These are phyloP conservation scores for Blastocystis sp. DNA, from an alignment of 352 stramenopile species.

Conservation along the genomic window DNA sequence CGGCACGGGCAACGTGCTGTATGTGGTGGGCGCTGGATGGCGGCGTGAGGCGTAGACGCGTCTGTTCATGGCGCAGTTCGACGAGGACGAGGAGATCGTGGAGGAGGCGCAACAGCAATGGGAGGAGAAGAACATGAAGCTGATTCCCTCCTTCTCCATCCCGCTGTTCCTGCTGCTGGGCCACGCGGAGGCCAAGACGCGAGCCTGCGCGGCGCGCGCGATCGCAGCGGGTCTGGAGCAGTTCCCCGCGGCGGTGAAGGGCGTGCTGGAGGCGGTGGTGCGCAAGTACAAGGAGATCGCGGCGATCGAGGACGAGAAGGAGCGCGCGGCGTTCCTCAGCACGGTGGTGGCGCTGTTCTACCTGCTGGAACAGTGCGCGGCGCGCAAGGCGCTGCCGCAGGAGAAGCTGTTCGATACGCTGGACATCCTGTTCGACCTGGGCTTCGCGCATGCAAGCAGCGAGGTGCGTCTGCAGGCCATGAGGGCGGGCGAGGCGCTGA, in stretches of 20 bases:
- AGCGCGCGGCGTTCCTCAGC: neutral
- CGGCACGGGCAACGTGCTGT: slow-evolving; percentile 14
- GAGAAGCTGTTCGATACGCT: slow-evolving; percentile 39
- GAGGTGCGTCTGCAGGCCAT: slow-evolving; percentile 59
- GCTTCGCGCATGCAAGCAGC: slow-evolving; percentile 27
- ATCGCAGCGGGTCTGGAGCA: slow-evolving; percentile 80
- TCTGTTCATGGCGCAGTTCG: slow-evolving; percentile 69
- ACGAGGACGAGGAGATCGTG: slow-evolving; percentile 69
- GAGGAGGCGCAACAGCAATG: slow-evolving; percentile 62
- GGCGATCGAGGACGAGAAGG: slow-evolving; percentile 77
- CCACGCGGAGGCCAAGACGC: slow-evolving; percentile 79
- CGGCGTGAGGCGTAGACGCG: slow-evolving; percentile 10
- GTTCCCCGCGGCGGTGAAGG: slow-evolving; percentile 77
- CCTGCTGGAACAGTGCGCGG: slow-evolving; percentile 67
- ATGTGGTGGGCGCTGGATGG: slow-evolving; percentile 11
- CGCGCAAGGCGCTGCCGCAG: slow-evolving; percentile 19
- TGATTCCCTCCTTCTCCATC: slow-evolving; percentile 41
- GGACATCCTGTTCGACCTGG: slow-evolving; percentile 59
- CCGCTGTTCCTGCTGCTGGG: slow-evolving; percentile 76
- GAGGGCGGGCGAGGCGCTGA: slow-evolving; percentile 67
- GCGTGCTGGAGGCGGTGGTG: slow-evolving; percentile 75
- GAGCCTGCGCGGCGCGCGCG: slow-evolving; percentile 78
- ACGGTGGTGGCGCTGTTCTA: slow-evolving; percentile 33
- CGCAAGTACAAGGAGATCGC: slow-evolving; percentile 76
- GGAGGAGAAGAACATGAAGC: slow-evolving; percentile 28